Evolutionary conservation across 192 early-diverging fungal genomes (phyloP), one percentile per base, ranked within the genome.

Genomic region (Backusella morwellensis): DNA sequence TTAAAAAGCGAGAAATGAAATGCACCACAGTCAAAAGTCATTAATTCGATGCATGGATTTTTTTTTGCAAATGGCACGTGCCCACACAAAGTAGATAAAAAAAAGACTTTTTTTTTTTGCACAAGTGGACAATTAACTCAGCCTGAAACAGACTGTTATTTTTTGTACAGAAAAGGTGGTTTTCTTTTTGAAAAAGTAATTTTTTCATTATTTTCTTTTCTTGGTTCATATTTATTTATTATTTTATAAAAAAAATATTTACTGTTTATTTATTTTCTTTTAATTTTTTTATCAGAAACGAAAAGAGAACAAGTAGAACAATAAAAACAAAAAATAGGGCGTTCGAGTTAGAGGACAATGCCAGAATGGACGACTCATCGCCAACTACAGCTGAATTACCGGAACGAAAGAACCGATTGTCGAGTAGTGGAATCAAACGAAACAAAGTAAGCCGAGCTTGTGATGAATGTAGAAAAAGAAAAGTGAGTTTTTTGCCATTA

Each of bases 381-480:
- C 67, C 73, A 59, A 35, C 73, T 67, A 72, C 77, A 44, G 14
- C 72, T 73, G 77, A 79, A 74, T 40, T 72, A 54, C 77, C 41
- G 44, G 77, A 73, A 72, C 70, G 59, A 73, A 69, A 78, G 70
- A 66, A 78, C 66, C 72, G 59, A 66, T 44, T 47, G 32, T 72
- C 63, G 19, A 34, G 66, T 52, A 47, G 70, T 68, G 72, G 66
- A 41, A 66, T 67, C 19, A 81, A 79, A 63, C 52, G 78, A 69
- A 75, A 54, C 70, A 83, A 83, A 70, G 74, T 78, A 17, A 68
- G 66, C 29, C 70, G 77, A 50, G 81, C 81, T 32, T 83, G 81
- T 70, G 81, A 83, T 66, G 72, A 79, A 68, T 83, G 81, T 70
- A 68, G 77, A 66, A 79, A 79, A 75, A 73, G 74, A 83, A 83